A percentile compares a stretch with the other conserved stretches of the same genome.
Evolutionary conservation across 2,329 filamentous ascomycete genomes (phyloP).

Genomic region (Trichophyton benhamiae): DNA sequence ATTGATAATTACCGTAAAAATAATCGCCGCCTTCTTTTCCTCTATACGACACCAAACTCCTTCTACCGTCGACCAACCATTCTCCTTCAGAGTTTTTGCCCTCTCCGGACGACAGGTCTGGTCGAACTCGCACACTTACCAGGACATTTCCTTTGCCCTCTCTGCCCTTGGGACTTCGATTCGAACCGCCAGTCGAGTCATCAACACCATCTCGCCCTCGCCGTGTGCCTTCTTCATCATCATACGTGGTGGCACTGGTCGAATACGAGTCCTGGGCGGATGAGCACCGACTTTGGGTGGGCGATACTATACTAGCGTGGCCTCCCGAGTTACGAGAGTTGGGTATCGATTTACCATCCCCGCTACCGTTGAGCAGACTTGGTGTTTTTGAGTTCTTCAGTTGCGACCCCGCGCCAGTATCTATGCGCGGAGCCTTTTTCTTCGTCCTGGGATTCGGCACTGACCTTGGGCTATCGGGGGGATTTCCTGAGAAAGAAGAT

Average conservation of each 20-base stretch:
- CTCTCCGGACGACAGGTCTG: conserved; percentile 57
- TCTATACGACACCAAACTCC: conserved; percentile 66
- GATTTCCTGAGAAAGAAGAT: conserved; percentile 13
- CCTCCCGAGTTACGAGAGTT: conserved; percentile 59
- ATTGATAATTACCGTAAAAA: conserved; percentile 55
- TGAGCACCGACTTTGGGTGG: conserved; percentile 77
- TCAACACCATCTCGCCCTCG: conserved; percentile 21
- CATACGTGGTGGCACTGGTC: conserved; percentile 77
- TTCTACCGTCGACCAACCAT: conserved; percentile 82
- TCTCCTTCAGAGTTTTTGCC: conserved; percentile 59
- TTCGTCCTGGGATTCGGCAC: conserved; percentile 29
- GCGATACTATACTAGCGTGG: conserved; percentile 64
- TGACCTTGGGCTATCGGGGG: conserved; percentile 17
- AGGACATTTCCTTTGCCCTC: conserved; percentile 90
- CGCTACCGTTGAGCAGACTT: conserved; percentile 66
- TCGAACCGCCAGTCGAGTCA: conserved; percentile 19
- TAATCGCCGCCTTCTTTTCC: conserved; percentile 90
- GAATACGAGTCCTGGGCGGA: conserved; percentile 88
- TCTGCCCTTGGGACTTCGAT: conserved; percentile 31
- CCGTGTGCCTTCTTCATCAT: conserved; percentile 53
- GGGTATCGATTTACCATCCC: conserved; percentile 61
- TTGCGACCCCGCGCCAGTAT: conserved; percentile 32
- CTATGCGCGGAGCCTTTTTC: conserved; percentile 46
- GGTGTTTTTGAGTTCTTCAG: conserved; percentile 42
- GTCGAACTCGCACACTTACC: conserved; percentile 86